Conservation (phyloP, 2,329 filamentous ascomycete genomes). For the Penicillium freii region DNA sequence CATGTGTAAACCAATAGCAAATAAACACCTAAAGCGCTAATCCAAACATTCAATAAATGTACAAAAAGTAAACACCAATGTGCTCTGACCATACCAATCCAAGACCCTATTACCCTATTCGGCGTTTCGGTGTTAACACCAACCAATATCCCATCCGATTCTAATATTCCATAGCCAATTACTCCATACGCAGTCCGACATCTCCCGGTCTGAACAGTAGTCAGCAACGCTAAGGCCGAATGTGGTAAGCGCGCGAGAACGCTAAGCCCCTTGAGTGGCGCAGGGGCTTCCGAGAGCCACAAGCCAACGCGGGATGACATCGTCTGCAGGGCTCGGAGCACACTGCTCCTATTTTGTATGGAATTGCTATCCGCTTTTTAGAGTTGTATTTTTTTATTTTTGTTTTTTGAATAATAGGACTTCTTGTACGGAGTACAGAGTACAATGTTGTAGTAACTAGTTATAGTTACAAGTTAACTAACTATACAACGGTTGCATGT, state of each 20-base stretch:
- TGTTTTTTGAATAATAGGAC: background rate
- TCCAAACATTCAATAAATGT: background rate
- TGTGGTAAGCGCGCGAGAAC: background rate
- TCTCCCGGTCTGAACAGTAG: slow-evolving; percentile 16
- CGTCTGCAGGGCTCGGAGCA: slow-evolving; percentile 22
- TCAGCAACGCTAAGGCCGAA: slow-evolving; percentile 18
- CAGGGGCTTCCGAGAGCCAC: slow-evolving; percentile 20
- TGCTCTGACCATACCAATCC: background rate
- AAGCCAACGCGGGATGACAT: slow-evolving; percentile 21
- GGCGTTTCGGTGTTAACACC: slow-evolving; percentile 22
- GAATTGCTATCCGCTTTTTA: background rate
- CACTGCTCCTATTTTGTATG: slow-evolving; percentile 19
- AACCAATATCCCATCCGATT: background rate
- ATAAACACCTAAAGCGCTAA: background rate
- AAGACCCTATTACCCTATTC: slow-evolving; percentile 8
- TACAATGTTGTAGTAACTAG: too few relatives aligned
- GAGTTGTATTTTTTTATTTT: background rate
- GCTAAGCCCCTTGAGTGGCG: slow-evolving; percentile 20
- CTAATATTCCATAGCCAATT: background rate
- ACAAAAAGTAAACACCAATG: background rate
- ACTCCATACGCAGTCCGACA: background rate
- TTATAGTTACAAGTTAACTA: too few relatives aligned
- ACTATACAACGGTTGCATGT: background rate
- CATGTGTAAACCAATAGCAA: slow-evolving; percentile 1
- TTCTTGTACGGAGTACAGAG: background rate